Evolutionary conservation across 345 rosid genomes (phyloP), one percentile per base, ranked within the genome.

Genomic region (Clarkia xantiana): DNA sequence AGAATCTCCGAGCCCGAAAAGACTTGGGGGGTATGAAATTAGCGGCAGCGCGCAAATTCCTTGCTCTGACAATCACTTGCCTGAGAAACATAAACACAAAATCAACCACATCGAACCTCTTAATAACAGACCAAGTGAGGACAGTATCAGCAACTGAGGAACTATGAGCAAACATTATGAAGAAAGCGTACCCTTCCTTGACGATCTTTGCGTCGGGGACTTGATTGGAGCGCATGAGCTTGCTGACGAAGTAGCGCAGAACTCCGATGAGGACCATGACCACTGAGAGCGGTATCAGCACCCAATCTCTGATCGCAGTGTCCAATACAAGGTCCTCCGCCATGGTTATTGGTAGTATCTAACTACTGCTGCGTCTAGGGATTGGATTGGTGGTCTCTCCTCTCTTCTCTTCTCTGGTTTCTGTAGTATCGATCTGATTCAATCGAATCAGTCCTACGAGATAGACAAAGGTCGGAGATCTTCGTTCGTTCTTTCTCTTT

Each of bases 231-330:
- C 86, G 96, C 90, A 82, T 76, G 57, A 87, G 84, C 77, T 87
- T 93, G 53, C 81, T 70, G 56, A 70, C 81, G 56, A 87, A 93
- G 79, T 93, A 71, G 23, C 97, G 82, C 40, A 93, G 95, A 49
- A 91, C 63, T 14, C 96, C 98, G 14, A 86, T 86, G 49, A 86
- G 89, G 18, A 84, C 96, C 94, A 84, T 91, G 51, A 86, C 98
- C 34, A 83, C 79, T 0, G 98, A 86, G 9, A 91, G 70, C 17
- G 94, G 98, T 18, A 91, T 91, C 59, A 90, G 63, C 22, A 90
- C 96, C 94, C 96, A 90, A 11, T 86, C 89, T 70, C 94, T 81
- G 45, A 90, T 90, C 57, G 98, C 98, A 44, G 93, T 86, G 59
- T 90, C 98, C 1, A 86, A 78, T 42, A 90, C 98, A 53, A 90